Percentiles rank a stretch among this genome's conserved stretches.
Evolutionary conservation across 306 rosid species (phyloP).

Genomic region (Canavalia gladiata): DNA sequence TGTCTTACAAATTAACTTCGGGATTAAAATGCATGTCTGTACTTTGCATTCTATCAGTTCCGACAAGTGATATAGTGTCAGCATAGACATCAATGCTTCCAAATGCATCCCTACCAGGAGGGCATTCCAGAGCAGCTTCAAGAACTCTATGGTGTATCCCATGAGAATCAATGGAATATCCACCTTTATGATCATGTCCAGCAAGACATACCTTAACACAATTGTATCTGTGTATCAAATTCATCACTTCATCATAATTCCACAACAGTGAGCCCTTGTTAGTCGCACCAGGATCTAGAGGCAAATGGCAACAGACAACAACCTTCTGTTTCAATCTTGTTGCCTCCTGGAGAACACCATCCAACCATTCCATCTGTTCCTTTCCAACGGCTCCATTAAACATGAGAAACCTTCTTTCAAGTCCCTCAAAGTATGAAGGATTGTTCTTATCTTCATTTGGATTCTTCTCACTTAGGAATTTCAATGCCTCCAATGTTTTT

Average conservation of each 20-base stretch:
- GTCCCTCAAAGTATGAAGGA: conserved; percentile 70
- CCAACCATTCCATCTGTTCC: conserved; percentile 89
- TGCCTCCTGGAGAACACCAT: conserved; percentile 74
- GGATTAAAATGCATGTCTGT: conserved; percentile 69
- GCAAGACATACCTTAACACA: conserved; percentile 87
- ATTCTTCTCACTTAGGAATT: conserved; percentile 71
- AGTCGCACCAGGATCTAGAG: conserved; percentile 78
- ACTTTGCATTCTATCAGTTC: conserved; percentile 70
- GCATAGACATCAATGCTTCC: conserved; percentile 77
- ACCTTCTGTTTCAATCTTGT: conserved; percentile 75
- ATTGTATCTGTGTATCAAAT: conserved; percentile 69
- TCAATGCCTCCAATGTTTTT: conserved; percentile 65
- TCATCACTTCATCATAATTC: conserved; percentile 90
- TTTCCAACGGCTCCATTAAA: conserved; percentile 93
- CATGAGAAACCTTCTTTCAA: conserved; percentile 85
- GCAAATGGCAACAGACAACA: conserved; percentile 81
- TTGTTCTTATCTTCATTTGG: conserved; percentile 88
- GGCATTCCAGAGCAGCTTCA: conserved; percentile 95
- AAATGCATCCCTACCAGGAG: conserved; percentile 80
- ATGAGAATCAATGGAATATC: conserved; percentile 76
- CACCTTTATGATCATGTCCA: conserved; percentile 90
- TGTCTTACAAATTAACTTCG: conserved; percentile 40
- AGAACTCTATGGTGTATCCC: conserved; percentile 88
- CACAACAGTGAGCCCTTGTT: conserved; percentile 66
- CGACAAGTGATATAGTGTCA: conserved; percentile 71